Evolutionary conservation across 176 grass and related monocot species (phyloP), one percentile per base, ranked within the genome.

Genomic region (Rhynchospora tenuis): DNA sequence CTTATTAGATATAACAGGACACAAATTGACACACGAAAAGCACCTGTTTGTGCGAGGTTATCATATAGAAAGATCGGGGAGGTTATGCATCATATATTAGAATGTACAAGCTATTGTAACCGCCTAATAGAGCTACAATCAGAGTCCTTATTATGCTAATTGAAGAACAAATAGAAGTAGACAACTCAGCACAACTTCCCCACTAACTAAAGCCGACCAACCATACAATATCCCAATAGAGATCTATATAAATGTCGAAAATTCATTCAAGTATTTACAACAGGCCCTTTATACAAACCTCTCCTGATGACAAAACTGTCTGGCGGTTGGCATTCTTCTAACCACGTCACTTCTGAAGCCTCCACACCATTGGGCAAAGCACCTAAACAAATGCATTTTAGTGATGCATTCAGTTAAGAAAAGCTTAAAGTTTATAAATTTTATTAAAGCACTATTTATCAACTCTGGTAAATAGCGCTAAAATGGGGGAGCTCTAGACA

Each of bases 281-380:
- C 83, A 73, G 91, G 95, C 24, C 95, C 95, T 90, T 88, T 95
- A 20, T 98, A 98, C 70, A 89, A 79, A 68, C 92, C 95, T 93
- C 93, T 93, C 43, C 84, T 89, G 62, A 98, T 87, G 74, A 95
- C 87, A 89, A 98, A 98, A 85, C 91, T 92, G 22, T 98, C 95
- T 0, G 91, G 95, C 33, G 93, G 93, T 29, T 91, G 95, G 87
- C 92, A 78, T 69, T 91, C 92, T 82, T 98, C 95, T 88, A 98
- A 89, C 95, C 95, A 94, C 38, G 87, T 19, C 74, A 98, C 84
- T 84, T 93, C 83, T 1, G 95, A 88, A 85, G 84, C 87, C 50
- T 91, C 83, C 79, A 89, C 17, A 71, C 89, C 95, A 62, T 70
- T 58, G 12, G 86, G 89, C 79, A 89, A 93, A 85, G 27, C 42